A percentile compares a stretch with the other conserved stretches of the same genome.
phyloP scores from a whole-genome alignment of 176 grass and related monocot species.

The Cymbopogon citratus region DNA sequence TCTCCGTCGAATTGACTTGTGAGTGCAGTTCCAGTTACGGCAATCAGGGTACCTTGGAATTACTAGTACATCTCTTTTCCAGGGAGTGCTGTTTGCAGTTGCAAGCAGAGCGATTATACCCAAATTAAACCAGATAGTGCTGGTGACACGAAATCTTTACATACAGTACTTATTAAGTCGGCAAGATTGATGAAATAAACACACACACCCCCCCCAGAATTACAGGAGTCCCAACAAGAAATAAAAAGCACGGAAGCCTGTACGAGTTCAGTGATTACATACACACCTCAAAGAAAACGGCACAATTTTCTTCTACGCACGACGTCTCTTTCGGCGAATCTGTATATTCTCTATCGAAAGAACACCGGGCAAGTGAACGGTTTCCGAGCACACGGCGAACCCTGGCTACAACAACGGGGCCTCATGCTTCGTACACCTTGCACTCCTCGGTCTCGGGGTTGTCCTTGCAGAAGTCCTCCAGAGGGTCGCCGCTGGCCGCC shows the following conservation, averaged over 20 bases:
- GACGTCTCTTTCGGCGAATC: neutral
- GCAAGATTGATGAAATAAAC: neutral
- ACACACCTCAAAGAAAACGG: neutral
- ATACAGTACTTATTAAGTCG: neutral
- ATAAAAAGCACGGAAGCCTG: neutral
- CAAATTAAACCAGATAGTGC: neutral
- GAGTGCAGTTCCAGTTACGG: too few species aligned
- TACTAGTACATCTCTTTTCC: neutral
- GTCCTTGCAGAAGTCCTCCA: constrained; percentile 91
- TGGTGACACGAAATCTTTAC: neutral
- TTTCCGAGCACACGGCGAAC: too few species aligned
- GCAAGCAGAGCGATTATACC: neutral
- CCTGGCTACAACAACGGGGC: neutral
- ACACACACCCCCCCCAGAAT: neutral
- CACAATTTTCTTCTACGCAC: neutral
- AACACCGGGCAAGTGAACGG: neutral
- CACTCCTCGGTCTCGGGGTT: constrained; percentile 81
- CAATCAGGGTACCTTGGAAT: too few species aligned
- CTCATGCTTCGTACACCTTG: constrained; percentile 81
- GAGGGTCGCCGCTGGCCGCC: constrained; percentile 63
- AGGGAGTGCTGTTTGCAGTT: neutral
- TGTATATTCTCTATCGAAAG: neutral
- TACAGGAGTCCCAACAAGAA: neutral
- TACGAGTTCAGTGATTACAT: neutral
- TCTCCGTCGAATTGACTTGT: too few species aligned